Evolutionary conservation across 1,284 basidiomycete species (phyloP), one percentile per base, ranked within the genome.

Genomic region (Thecaphora thlaspeos): DNA sequence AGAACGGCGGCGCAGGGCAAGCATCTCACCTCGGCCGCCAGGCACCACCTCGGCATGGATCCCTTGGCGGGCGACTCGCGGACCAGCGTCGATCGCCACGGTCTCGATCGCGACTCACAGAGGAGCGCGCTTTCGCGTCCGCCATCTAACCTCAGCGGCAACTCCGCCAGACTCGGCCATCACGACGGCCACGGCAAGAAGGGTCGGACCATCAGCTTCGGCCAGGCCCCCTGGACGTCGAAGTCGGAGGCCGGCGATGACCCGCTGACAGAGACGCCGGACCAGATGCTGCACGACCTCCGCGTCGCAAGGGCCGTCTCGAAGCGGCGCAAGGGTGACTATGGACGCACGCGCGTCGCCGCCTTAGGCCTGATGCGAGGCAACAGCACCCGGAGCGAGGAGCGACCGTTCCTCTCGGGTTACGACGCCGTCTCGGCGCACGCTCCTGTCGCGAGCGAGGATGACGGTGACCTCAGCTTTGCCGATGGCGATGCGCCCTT

Each of bases 381-480:
- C 5, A 51, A 46, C 34, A 68, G 59, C 15, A 41, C 50, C 9
- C 41, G 55, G 18, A 65, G 61, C 40, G 67, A 71, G 28, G 62
- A 67, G 26, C 57, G 66, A 2, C 70, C 71, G 2, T 73, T 73
- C 63, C 42, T 73, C 0, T 73, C 71, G n/a, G 64, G 57, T 15
- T 68, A 63, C 45, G 71, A 73, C 30, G 67, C 67, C 18, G 41
- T 73, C 19, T 41, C 51, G n/a, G 54, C 54, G 2, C 69, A 73
- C 42, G 71, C 71, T 14, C 71, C 71, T 9, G 51, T 73, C 19
- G 51, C 55, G 3, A 64, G 56, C 44, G 68, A 70, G 41, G 60
- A 63, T 22, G 67, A 54, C 28, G 54, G 57, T 45, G 58, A 61
- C 17, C 46, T 57, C 19, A 61, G 58, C 52, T 71, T 61, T 22